Evolutionary conservation across 805 yeast species (phyloP), one percentile per base, ranked within the genome.

Genomic region (Kazachstania taianensis): DNA sequence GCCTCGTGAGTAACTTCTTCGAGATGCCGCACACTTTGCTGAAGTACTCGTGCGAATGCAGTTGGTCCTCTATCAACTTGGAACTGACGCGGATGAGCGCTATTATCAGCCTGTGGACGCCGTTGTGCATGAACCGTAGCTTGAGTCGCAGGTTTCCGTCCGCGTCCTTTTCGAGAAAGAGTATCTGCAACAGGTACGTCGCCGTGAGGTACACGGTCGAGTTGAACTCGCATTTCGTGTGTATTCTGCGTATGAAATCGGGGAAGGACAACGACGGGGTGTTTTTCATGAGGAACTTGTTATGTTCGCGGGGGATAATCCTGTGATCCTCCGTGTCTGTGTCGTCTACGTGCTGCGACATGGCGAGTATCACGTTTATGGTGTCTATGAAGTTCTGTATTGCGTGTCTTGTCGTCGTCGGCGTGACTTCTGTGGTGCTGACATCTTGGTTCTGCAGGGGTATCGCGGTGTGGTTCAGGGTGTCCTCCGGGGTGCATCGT

Each of bases 11-110:
- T 5, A 53, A 43, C 34, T 40, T 49, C 34, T 50, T 54, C 4
- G 66, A 52, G 10, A 70, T 53, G 1, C 75, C 75, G 18, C 70
- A 70, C 1, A 67, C 72, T 28, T 65, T 64, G 27, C 72, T 66
- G 38, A 65, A 67, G 37, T 70, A 61, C 31, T 54, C 55, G 48
- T 68, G 73, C 3, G 66, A 60, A 43, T 66, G 68, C 28, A 59
- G 58, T 18, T 60, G 52, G 46, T 70, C 77, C 42, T 71, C 75
- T 6, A 67, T 47, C n/a, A 62, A 48, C 44, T 71, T 71, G 24
- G 69, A 60, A 7, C 73, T 67, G 1, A 70, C 47, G 5, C 73
- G 50, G 14, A 69, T 53, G 9, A 66, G 54, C 0, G 73, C 71
- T 23, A 68, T 55, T 10, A 68, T 58, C 18, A 70, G 38, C 12